phyloP scores from a whole-genome alignment of 352 stramenopile genomes.

The Pilasporangium apinafurcum region DNA sequence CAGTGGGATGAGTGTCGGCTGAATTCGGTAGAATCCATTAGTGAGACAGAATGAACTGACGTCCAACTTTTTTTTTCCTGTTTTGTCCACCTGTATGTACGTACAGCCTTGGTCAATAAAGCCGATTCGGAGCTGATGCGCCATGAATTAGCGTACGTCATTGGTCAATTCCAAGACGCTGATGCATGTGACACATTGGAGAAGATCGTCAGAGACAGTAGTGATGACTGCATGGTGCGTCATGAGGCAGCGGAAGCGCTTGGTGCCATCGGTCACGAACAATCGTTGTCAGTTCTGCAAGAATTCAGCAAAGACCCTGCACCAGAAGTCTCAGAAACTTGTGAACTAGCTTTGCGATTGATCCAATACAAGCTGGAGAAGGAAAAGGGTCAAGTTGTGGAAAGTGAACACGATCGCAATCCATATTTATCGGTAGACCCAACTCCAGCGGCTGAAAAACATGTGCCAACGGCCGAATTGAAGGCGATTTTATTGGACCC shows the following conservation, averaged over 20 bases:
- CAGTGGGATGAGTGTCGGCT: too few species aligned
- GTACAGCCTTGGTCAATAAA: constrained; percentile 71
- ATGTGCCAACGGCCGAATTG: constrained; percentile 71
- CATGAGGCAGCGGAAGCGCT: constrained; percentile 95
- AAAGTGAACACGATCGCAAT: constrained; percentile 73
- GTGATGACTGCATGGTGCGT: constrained; percentile 90
- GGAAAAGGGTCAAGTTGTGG: constrained; percentile 32
- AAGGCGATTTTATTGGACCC: constrained; percentile 86
- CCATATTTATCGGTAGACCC: constrained; percentile 96
- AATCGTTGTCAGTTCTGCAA: constrained; percentile 84
- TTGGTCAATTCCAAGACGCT: constrained; percentile 96
- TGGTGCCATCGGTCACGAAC: constrained; percentile 89
- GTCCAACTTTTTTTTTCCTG: not conserved
- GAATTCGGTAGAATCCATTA: too few species aligned
- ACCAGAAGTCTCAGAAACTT: constrained; percentile 94
- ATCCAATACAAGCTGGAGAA: constrained; percentile 88
- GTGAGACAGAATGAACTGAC: not conserved
- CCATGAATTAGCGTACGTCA: constrained; percentile 98
- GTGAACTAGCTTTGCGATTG: constrained; percentile 88
- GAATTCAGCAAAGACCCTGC: constrained; percentile 67
- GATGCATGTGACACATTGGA: constrained; percentile 73
- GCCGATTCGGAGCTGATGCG: constrained; percentile 92
- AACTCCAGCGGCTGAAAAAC: constrained; percentile 80
- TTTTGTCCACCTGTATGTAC: too few species aligned
- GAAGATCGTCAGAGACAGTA: constrained; percentile 72